Evolutionary conservation across 805 yeast species (phyloP).

Genomic region (Candida coleopterorum): DNA sequence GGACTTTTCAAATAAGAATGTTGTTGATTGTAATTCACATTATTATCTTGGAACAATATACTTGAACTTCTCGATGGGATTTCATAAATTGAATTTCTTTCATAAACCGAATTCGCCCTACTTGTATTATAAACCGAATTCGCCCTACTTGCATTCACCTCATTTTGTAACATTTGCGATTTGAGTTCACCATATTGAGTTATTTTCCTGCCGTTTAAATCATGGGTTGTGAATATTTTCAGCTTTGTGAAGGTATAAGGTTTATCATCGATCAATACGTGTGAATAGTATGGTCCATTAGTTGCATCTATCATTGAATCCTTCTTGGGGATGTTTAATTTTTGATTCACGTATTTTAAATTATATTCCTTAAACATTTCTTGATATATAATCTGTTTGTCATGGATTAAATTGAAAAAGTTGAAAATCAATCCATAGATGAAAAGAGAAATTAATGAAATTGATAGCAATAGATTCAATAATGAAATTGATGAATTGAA

Average conservation of each 20-base stretch:
- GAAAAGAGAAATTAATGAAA: slow-evolving; percentile 21
- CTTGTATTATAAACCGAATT: background rate
- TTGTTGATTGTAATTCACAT: slow-evolving; percentile 8
- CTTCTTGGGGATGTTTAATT: slow-evolving; percentile 43
- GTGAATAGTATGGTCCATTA: slow-evolving; percentile 23
- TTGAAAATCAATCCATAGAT: slow-evolving; percentile 37
- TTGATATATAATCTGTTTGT: slow-evolving; percentile 54
- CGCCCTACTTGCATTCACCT: slow-evolving; percentile 2
- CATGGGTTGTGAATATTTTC: slow-evolving; percentile 50
- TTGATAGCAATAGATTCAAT: slow-evolving; percentile 28
- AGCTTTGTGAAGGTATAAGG: slow-evolving; percentile 27
- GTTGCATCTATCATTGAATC: slow-evolving; percentile 64
- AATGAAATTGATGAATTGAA: slow-evolving; percentile 18
- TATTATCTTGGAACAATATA: slow-evolving; percentile 5
- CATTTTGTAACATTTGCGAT: slow-evolving; percentile 4
- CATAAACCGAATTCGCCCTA: background rate
- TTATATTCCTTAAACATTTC: slow-evolving; percentile 63
- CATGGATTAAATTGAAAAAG: slow-evolving; percentile 47
- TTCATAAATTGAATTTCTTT: slow-evolving; percentile 4
- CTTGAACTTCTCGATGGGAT: slow-evolving; percentile 1
- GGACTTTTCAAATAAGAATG: slow-evolving; percentile 3
- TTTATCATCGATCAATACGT: slow-evolving; percentile 16
- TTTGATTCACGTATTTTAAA: slow-evolving; percentile 58
- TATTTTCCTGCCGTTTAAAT: slow-evolving; percentile 32
- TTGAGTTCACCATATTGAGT: slow-evolving; percentile 12